Conservation (phyloP, 2,329 filamentous ascomycete species). For the Hypoxylon sp. region DNA sequence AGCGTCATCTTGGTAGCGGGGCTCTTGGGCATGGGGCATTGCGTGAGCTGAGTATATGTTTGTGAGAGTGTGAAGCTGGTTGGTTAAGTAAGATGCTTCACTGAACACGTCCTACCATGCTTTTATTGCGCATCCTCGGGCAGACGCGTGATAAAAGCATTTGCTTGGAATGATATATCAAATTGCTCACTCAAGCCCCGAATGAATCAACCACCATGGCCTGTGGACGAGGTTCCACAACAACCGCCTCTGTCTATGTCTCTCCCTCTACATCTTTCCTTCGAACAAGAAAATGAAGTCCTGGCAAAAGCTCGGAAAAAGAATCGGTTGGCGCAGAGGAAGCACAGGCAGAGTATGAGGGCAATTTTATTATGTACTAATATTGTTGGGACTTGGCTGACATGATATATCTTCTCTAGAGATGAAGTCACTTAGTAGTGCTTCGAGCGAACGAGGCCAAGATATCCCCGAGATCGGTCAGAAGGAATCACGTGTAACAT, state of each 20-base stretch:
- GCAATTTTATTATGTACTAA: neutral
- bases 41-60: conserved; percentile 5
- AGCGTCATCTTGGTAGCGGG: conserved; percentile 4
- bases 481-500: neutral
- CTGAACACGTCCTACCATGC: neutral
- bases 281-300: conserved; percentile 13
- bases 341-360: conserved; percentile 12
- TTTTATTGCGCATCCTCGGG: neutral
- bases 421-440: conserved; percentile 14
- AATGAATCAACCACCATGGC: conserved; percentile 3
- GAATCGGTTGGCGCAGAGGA: conserved; percentile 14
- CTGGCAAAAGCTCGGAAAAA: conserved; percentile 12
- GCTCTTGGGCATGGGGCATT: neutral
- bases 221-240: conserved; percentile 3
- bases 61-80: neutral
- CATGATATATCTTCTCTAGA: neutral
- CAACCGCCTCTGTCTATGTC: neutral
- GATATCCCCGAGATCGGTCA: neutral
- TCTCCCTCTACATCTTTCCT: conserved; percentile 6
- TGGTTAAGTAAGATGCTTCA: neutral
- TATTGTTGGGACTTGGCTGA: neutral
- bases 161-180: neutral
- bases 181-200: neutral
- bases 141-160: conserved; percentile 5
- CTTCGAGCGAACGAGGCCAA: neutral